Base-by-base conservation (phyloP, 495 filamentous ascomycete species). In the Neurospora tetrasperma region DNA sequence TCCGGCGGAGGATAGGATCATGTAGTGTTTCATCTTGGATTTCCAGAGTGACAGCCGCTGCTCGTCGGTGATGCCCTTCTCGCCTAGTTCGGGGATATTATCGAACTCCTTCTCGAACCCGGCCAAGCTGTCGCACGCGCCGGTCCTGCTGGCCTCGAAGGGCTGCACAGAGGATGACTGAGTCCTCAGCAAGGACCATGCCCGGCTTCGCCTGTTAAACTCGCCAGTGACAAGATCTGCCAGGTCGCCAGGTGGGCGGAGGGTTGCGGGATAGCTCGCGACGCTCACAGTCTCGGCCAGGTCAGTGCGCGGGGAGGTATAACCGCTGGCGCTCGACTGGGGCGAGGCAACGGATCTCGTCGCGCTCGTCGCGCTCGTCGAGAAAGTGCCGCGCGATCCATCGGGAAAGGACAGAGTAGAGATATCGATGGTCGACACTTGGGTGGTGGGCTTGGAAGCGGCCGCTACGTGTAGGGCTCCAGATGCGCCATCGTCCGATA, bases 1-100 rank as follows among this genome's bases (percentile, higher is more conserved):
- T n/a, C 96, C 96, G 41, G 96, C 96, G 12, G 93, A 93, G 3
- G 96, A 98, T 0, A 99, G 84, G 76, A 99, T 97, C 76, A 99
- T 85, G 78, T 96, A 99, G 80, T 99, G 96, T 79, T 99, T 99
- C 74, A 93, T 85, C 79, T 97, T 96, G 27, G 91, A 87, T 79
- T 93, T 93, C 93, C 92, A 97, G 73, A 89, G 84, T 35, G 85
- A 80, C 62, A 96, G 83, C 42, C 94, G 84, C 62, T 90, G 76
- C 66, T 92, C 91, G 87, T 84, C 76, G 27, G 70, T 74, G 74
- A 92, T 91, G 10, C 86, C 87, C 71, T 89, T 84, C 54, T 83
- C 84, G 62, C 87, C 84, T 18, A 90, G 83, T 18, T 90, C 90
- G 4, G 90, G 90, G 48, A 97, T 85, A 35, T 92, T 85, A 69